phyloP scores from a whole-genome alignment of 2,329 filamentous ascomycete genomes.

The Dothidotthia symphoricarpi region DNA sequence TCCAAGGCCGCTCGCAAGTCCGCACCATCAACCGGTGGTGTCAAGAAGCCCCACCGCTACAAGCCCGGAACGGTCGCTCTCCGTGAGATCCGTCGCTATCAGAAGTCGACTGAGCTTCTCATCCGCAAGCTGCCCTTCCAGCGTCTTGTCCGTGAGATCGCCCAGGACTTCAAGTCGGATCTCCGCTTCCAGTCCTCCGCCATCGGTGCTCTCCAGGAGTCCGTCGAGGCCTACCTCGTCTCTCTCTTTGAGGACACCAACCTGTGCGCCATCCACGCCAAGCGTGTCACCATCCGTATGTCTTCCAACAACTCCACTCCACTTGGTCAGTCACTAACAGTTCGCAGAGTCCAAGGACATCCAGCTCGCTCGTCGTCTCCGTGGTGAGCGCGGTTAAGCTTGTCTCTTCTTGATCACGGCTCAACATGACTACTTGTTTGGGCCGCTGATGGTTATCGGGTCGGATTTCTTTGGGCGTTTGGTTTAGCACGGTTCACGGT shows the following conservation, averaged over 20 bases:
- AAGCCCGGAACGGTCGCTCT: conserved; percentile 72
- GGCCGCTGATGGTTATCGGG: conserved; percentile 26
- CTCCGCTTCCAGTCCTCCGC: conserved; percentile 96
- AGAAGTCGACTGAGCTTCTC: conserved; percentile 83
- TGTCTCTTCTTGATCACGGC: conserved; percentile 20
- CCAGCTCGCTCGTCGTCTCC: conserved; percentile 70
- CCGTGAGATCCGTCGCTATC: conserved; percentile 87
- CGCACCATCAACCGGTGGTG: conserved; percentile 84
- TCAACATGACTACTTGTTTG: conserved; percentile 28
- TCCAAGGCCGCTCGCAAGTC: conserved; percentile 99
- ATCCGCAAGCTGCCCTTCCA: conserved; percentile 78
- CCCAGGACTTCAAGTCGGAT: conserved; percentile 62
- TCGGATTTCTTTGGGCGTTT: conserved; percentile 37
- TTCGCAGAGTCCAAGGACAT: conserved; percentile 87
- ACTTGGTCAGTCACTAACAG: conserved; percentile 18
- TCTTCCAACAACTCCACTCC: conserved; percentile 2
- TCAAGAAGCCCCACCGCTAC: conserved; percentile 58
- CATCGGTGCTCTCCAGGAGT: conserved; percentile 89
- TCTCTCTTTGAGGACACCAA: conserved; percentile 97
- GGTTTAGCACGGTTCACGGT: conserved; percentile 38
- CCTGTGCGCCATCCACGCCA: conserved; percentile 93
- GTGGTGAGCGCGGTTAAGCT: conserved; percentile 54
- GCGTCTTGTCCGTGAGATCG: conserved; percentile 75
- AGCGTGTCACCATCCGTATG: conserved; percentile 78
- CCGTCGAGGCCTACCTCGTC: conserved; percentile 92